A percentile compares a stretch with the other conserved stretches of the same genome.
phyloP scores from a whole-genome alignment of 768 basidiomycete species.

The Leccinum uliginosum region DNA sequence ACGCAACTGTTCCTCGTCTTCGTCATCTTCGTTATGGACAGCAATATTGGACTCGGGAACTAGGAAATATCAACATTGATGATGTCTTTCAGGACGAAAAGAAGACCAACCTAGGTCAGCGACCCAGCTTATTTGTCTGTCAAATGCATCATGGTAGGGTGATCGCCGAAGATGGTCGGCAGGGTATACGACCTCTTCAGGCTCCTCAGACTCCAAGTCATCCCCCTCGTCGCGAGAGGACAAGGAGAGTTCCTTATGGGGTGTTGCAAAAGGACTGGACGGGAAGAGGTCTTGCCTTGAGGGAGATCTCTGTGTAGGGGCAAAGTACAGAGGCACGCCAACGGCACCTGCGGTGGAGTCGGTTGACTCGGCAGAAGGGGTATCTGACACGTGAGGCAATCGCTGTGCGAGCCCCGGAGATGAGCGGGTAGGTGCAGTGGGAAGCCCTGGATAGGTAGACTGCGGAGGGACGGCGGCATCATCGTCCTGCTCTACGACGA shows the following conservation, averaged over 20 bases:
- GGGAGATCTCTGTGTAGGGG: constrained; percentile 38
- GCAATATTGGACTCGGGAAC: constrained; percentile 65
- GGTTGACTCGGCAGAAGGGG: constrained; percentile 43
- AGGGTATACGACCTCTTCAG: constrained; percentile 60
- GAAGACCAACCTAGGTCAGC: constrained; percentile 59
- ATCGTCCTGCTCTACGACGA: constrained; percentile 69
- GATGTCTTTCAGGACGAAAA: constrained; percentile 3
- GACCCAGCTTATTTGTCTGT: constrained; percentile 72
- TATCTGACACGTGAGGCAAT: constrained; percentile 48
- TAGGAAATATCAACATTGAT: constrained; percentile 18
- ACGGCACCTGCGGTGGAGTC: constrained; percentile 40
- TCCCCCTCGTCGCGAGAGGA: constrained; percentile 55
- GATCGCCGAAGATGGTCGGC: constrained; percentile 52
- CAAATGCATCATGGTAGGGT: constrained; percentile 44
- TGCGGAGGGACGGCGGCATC: constrained; percentile 44
- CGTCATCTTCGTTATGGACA: constrained; percentile 49
- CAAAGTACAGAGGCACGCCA: constrained; percentile 48
- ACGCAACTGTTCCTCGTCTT: constrained; percentile 38
- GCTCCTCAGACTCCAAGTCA: constrained; percentile 32
- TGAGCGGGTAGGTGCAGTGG: constrained; percentile 39
- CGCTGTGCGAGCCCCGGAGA: constrained; percentile 32
- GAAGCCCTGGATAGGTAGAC: constrained; percentile 36
- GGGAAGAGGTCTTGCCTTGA: constrained; percentile 59
- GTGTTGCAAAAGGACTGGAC: constrained; percentile 69
- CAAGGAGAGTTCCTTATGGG: constrained; percentile 56